Evolutionary conservation across 2,329 filamentous ascomycete genomes (phyloP), one percentile per base, ranked within the genome.

Genomic region (Monilinia aucupariae): DNA sequence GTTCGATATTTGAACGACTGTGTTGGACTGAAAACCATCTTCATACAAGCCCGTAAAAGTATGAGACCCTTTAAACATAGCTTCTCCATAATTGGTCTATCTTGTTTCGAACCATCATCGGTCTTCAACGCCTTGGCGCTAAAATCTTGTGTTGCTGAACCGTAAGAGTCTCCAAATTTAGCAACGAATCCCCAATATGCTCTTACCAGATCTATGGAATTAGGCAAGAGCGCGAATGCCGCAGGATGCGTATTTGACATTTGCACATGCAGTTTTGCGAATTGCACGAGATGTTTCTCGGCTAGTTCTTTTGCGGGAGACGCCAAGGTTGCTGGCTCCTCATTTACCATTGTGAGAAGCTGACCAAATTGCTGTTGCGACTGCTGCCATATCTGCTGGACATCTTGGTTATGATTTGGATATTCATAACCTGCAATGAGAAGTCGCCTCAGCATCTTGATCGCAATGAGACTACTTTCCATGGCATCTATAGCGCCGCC

Each of bases 211-310:
- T 86, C 80, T 20, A 96, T 78, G 2, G 91, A 92, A 70, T 90
- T 87, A 2, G 92, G 91, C 8, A 99, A 81, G 15, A 91, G 80
- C 0, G 88, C 86, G 75, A 97, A 97, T 61, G 91, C 90, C 4
- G 89, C 87, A 1, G 92, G 86, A 73, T 96, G 92, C 6, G 81
- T 78, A 56, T 85, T 85, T 1, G 91, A 86, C 87, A 97, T 93
- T 62, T 91, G 87, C 47, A 96, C 81, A 73, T 97, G 94, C 3
- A 99, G 79, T 75, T 97, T 99, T 4, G 92, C 87, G 56, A 97
- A 87, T 72, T 97, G 92, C 49, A 97, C 77, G 2, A 96, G 79
- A 72, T 97, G 92, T 73, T 92, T 96, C 68, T 90, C 89, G n/a
- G 96, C 78, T 30, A 88, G 73, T 43, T 82, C 82, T 64, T 84